Percentiles rank a stretch among this genome's conserved stretches.
phyloP scores from a whole-genome alignment of 352 stramenopile genomes.

The Nothophytophthora sp. region DNA sequence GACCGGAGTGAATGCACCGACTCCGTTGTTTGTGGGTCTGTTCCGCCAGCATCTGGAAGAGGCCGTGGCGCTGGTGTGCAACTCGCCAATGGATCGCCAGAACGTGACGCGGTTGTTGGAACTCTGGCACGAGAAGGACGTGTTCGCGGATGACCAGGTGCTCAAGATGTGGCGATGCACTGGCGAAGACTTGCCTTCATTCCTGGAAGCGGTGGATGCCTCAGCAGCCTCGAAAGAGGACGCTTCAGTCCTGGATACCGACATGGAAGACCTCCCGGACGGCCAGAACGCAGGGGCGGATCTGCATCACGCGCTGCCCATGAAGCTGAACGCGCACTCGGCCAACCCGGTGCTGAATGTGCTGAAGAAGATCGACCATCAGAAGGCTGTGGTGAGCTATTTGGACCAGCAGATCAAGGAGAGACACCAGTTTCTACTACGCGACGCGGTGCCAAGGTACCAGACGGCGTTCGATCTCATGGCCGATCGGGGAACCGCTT shows the following conservation, averaged over 20 bases:
- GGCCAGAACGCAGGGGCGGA: constrained; percentile 25
- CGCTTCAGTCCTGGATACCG: not conserved
- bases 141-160: constrained; percentile 57
- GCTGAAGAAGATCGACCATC: constrained; percentile 83
- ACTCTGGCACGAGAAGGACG: constrained; percentile 76
- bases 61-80: constrained; percentile 80
- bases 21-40: constrained; percentile 28
- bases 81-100: constrained; percentile 81
- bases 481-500: constrained; percentile 45
- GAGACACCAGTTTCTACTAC: constrained; percentile 59
- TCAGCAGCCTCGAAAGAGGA: constrained; percentile 7
- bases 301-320: constrained; percentile 54
- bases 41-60: constrained; percentile 58
- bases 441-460: constrained; percentile 51
- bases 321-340: constrained; percentile 78
- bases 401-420: constrained; percentile 60
- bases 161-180: constrained; percentile 80
- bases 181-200: constrained; percentile 65
- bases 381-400: constrained; percentile 65
- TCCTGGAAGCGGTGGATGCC: constrained; percentile 33
- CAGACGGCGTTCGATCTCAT: constrained; percentile 54
- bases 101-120: constrained; percentile 73
- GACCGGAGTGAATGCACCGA: too few relatives aligned
- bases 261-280: constrained; percentile 30
- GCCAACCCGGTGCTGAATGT: constrained; percentile 73